Evolutionary conservation across 83 land plant species (phyloP), one percentile per base, ranked within the genome.

Genomic region (Picea abies): DNA sequence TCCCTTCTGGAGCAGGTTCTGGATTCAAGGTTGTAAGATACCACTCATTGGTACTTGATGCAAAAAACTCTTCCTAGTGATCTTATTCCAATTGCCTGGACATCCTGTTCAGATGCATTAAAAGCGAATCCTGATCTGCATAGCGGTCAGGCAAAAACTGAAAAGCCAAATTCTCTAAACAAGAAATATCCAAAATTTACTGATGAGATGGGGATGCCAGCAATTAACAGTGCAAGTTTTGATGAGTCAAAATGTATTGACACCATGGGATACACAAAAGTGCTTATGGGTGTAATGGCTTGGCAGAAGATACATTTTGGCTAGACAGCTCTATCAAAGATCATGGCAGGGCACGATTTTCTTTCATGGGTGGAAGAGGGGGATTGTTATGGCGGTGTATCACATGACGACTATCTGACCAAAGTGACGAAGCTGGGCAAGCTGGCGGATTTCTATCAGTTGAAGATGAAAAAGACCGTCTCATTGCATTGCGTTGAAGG

Each of bases 21-120:
- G 98, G 97, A n/a, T 98, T 96, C 79, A 93, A 92, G 93, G 99
- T 98, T 76, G 98, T 98, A 32, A 88, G 99, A 60, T 98, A 98
- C 84, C 99, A 98, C 86, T 98, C 99, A 26, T 91, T 98, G 82
- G 86, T 94, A 29, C 79, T 98, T 37, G 96, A 96, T 84, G 81
- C 87, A 37, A 84, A 83, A 60, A 88, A n/a, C 96, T 78, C 90
- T 98, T 56, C 97, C 99, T 16, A 84, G 82, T 76, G 93, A 91
- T 80, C 88, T 98, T 56, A 81, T 93, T 77, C 96, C 99, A 78
- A 96, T 94, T 86, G 97, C 99, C 37, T 98, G 99, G 99, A 92
- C 99, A 58, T 71, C 89, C 63, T 84, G 88, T 76, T 63, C 76
- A 9, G 82, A 86, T 76, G 80, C 85, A 39, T 80, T 78, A 25